phyloP scores from a whole-genome alignment of 208 protist genomes.

The Trypanosoma lewisi region DNA sequence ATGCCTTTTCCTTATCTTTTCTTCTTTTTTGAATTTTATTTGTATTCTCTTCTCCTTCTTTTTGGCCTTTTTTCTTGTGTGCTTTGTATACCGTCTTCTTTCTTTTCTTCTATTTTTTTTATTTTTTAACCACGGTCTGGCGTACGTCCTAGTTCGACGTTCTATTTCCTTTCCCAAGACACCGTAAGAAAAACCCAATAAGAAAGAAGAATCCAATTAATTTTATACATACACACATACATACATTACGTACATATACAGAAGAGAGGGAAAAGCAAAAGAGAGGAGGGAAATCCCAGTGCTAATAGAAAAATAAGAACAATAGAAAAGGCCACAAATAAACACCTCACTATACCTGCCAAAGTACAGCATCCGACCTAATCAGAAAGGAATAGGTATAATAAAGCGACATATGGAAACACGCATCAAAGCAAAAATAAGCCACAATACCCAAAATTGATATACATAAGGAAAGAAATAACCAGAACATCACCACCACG shows the following conservation, averaged over 20 bases:
- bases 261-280: no score
- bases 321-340: not conserved
- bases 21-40: slow-evolving; percentile 7
- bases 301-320: slow-evolving; percentile 2
- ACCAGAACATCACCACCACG: no score
- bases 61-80: slow-evolving; percentile 1
- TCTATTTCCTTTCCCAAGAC: no score
- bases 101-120: not conserved
- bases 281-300: no score
- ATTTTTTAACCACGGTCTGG: not conserved
- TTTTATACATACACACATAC: no score
- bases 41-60: slow-evolving; percentile 9
- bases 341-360: not conserved
- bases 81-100: slow-evolving; percentile 4
- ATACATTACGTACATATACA: no score
- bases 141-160: no score
- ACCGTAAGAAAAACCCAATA: not conserved
- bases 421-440: not conserved
- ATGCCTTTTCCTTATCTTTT: slow-evolving; percentile 24
- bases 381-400: not conserved
- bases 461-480: no score
- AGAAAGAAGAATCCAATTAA: no score
- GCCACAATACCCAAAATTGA: not conserved
- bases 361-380: not conserved
- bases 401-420: not conserved